Conservation (phyloP, 2,329 filamentous ascomycete species). For the Claviceps spartinae region DNA sequence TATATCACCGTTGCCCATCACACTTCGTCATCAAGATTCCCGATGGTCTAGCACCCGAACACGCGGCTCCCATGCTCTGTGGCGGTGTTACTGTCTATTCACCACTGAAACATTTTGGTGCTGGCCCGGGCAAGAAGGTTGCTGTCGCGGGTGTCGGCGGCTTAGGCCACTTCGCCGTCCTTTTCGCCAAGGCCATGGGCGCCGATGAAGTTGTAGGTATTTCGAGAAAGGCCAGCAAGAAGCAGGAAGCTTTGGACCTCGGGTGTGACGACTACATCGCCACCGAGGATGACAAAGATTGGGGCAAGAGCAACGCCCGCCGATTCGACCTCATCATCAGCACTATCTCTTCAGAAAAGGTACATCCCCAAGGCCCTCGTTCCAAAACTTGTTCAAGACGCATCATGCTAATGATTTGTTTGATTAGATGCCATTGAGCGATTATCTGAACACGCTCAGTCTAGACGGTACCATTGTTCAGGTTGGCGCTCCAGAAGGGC, state of each 20-base stretch:
- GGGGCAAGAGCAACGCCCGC: conserved; percentile 36
- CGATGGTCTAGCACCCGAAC: conserved; percentile 24
- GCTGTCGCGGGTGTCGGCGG: conserved; percentile 56
- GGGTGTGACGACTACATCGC: conserved; percentile 39
- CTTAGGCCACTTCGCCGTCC: conserved; percentile 53
- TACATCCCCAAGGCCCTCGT: background rate
- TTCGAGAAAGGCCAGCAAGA: conserved; percentile 38
- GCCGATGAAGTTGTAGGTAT: conserved; percentile 49
- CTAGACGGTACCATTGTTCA: conserved; percentile 49
- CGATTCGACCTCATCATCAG: conserved; percentile 45
- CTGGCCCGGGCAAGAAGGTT: conserved; percentile 52
- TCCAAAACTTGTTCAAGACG: background rate
- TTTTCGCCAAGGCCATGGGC: conserved; percentile 54
- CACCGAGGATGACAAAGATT: conserved; percentile 35
- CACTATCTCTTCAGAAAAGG: conserved; percentile 33
- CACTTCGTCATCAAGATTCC: conserved; percentile 38
- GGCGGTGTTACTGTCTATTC: conserved; percentile 55
- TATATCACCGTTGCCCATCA: conserved; percentile 20
- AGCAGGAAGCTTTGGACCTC: conserved; percentile 39
- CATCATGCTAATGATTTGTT: background rate
- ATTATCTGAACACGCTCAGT: conserved; percentile 47
- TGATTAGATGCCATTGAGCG: conserved; percentile 40
- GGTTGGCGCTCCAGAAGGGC: conserved; percentile 32
- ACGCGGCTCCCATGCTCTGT: conserved; percentile 53
- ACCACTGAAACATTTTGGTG: conserved; percentile 48